Conservation (phyloP, 495 filamentous ascomycete species). For the Chlorociboria aeruginascens region DNA sequence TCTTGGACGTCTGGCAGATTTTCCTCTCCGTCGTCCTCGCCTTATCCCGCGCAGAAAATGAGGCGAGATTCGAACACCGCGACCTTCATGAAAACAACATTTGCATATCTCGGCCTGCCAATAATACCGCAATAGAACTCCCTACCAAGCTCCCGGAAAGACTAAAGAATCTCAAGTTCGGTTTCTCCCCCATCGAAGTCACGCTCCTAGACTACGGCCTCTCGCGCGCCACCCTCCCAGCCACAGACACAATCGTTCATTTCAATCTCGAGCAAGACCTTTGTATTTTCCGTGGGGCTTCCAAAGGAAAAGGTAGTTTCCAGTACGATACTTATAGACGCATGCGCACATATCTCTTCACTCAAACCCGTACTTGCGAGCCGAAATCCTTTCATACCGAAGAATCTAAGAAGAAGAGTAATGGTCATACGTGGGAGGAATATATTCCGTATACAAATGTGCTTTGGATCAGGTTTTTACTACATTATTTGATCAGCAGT, state of each 20-base stretch:
- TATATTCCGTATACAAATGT: slow-evolving; percentile 39
- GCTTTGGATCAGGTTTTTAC: slow-evolving; percentile 38
- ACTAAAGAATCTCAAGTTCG: slow-evolving; percentile 34
- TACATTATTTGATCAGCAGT: slow-evolving; percentile 13
- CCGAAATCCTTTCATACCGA: slow-evolving; percentile 24
- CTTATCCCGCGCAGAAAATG: slow-evolving; percentile 62
- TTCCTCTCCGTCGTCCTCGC: slow-evolving; percentile 72
- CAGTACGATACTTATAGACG: slow-evolving; percentile 22
- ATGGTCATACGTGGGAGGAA: slow-evolving; percentile 17
- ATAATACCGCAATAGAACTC: neutral
- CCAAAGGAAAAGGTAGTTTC: neutral
- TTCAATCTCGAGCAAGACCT: slow-evolving; percentile 42
- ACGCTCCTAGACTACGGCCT: slow-evolving; percentile 89
- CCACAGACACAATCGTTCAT: slow-evolving; percentile 20
- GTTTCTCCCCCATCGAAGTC: slow-evolving; percentile 56
- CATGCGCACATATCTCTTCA: slow-evolving; percentile 38
- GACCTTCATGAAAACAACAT: slow-evolving; percentile 85
- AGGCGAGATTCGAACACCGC: slow-evolving; percentile 46
- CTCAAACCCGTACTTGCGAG: slow-evolving; percentile 22
- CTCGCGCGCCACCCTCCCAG: slow-evolving; percentile 41
- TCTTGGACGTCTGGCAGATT: slow-evolving; percentile 67
- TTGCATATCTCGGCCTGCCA: slow-evolving; percentile 43
- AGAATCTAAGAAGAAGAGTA: slow-evolving; percentile 12
- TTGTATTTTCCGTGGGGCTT: slow-evolving; percentile 27
- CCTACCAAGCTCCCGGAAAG: neutral